Evolutionary conservation across 2,329 filamentous ascomycete genomes (phyloP).

Genomic region (Westerdykella sp.): DNA sequence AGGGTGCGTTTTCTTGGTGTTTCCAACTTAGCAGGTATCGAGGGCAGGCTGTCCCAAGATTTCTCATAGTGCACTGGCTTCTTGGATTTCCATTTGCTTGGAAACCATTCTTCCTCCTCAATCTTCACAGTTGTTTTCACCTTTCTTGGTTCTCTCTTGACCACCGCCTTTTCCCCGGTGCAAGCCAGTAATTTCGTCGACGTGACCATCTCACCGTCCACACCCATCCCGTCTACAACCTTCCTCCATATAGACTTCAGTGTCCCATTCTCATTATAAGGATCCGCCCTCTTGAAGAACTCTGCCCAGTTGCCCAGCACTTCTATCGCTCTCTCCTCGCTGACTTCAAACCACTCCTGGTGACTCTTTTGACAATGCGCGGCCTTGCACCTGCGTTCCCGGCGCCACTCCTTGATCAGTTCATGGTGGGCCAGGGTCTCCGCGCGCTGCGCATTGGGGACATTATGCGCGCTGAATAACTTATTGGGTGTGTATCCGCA

Average conservation of each 20-base stretch:
- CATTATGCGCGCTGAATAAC: conserved; percentile 1
- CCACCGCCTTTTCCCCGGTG: not conserved
- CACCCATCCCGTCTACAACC: not conserved
- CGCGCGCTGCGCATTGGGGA: conserved; percentile 8
- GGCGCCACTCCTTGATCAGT: conserved; percentile 8
- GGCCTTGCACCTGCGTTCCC: conserved; percentile 2
- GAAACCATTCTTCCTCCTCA: not conserved
- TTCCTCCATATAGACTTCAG: not conserved
- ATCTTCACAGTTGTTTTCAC: not conserved
- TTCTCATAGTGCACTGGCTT: not conserved
- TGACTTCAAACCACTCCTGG: conserved; percentile 6
- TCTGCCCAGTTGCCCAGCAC: conserved; percentile 3
- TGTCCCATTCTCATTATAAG: not conserved
- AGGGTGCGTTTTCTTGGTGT: not conserved
- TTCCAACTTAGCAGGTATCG: not conserved
- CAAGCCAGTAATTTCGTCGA: no score
- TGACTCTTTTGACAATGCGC: conserved; percentile 1
- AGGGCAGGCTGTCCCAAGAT: not conserved
- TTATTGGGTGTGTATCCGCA: conserved; percentile 4
- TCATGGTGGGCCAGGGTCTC: conserved; percentile 10
- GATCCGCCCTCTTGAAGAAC: conserved; percentile 2
- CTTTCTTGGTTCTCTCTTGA: not conserved
- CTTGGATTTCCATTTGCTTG: not conserved
- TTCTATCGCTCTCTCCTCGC: conserved; percentile 4
- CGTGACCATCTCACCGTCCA: not conserved